Evolutionary conservation across 179 eudicot genomes (phyloP).

Genomic region (Nepenthes alata): DNA sequence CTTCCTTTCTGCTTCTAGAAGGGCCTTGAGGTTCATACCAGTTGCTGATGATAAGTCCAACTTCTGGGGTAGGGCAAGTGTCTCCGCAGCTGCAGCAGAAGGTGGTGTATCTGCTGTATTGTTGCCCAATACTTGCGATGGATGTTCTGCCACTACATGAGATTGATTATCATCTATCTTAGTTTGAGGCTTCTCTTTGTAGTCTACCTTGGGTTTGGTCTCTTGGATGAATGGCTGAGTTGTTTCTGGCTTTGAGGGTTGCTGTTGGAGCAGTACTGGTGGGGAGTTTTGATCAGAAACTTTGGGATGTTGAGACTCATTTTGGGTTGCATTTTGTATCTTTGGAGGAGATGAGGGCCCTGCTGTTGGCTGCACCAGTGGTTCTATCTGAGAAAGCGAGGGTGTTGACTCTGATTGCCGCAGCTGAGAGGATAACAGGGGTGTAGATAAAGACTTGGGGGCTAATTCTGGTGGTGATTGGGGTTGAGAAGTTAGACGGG

Average conservation of each 20-base stretch:
- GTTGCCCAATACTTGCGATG: slow-evolving; percentile 6
- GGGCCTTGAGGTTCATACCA: slow-evolving; percentile 1
- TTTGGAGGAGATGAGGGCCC: slow-evolving; percentile 19
- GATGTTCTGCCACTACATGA: neutral
- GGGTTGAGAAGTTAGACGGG: neutral
- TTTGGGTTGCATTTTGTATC: slow-evolving; percentile 8
- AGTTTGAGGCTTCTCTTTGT: slow-evolving; percentile 4
- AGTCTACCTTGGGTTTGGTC: slow-evolving; percentile 6
- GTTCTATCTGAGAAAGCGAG: slow-evolving; percentile 7
- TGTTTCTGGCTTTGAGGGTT: neutral
- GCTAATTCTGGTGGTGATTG: neutral
- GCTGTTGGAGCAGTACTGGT: too few species aligned
- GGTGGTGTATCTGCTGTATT: neutral
- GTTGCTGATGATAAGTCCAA: neutral
- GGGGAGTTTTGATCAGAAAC: too few species aligned
- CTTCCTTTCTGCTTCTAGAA: slow-evolving; percentile 9
- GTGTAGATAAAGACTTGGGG: too few species aligned
- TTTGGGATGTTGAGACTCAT: slow-evolving; percentile 1
- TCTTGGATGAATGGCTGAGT: slow-evolving; percentile 13
- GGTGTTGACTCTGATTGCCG: neutral
- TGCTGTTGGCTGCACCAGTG: slow-evolving; percentile 11
- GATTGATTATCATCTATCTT: neutral
- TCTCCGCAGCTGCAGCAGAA: neutral
- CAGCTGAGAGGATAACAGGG: too few species aligned
- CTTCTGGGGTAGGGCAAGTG: neutral